Evolutionary conservation across 345 rosid species (phyloP).

Genomic region (Nasturtium officinale): DNA sequence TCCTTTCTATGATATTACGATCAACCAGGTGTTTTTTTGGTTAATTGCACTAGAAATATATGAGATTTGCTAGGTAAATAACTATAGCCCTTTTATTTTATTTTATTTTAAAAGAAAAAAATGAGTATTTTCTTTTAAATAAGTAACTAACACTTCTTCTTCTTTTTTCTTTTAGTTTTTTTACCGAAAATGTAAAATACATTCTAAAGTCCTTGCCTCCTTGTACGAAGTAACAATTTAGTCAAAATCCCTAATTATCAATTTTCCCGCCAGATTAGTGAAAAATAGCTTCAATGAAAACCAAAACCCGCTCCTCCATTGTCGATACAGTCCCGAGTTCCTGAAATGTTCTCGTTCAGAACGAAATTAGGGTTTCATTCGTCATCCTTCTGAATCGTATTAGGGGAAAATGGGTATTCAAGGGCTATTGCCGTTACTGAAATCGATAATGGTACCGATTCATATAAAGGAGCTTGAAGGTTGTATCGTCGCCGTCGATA

Average conservation of each 20-base stretch:
- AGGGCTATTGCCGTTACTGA: slow-evolving; percentile 84
- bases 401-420: slow-evolving; percentile 47
- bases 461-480: slow-evolving; percentile 80
- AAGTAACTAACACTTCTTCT: no score
- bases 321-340: neutral
- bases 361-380: slow-evolving; percentile 33
- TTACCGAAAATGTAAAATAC: neutral
- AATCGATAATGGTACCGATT: slow-evolving; percentile 76
- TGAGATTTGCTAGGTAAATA: no score
- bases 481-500: slow-evolving; percentile 80
- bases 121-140: no score
- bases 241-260: slow-evolving; percentile 21
- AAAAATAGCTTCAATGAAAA: slow-evolving; percentile 1
- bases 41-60: no score
- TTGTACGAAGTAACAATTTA: neutral
- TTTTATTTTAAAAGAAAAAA: no score
- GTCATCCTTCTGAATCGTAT: neutral
- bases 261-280: slow-evolving; percentile 39
- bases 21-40: no score
- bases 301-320: neutral
- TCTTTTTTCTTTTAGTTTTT: neutral
- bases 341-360: slow-evolving; percentile 3
- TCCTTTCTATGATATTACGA: no score
- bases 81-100: no score
- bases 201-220: no score